Conservation (phyloP, 352 stramenopile genomes). For the Globisporangium spinosum region DNA sequence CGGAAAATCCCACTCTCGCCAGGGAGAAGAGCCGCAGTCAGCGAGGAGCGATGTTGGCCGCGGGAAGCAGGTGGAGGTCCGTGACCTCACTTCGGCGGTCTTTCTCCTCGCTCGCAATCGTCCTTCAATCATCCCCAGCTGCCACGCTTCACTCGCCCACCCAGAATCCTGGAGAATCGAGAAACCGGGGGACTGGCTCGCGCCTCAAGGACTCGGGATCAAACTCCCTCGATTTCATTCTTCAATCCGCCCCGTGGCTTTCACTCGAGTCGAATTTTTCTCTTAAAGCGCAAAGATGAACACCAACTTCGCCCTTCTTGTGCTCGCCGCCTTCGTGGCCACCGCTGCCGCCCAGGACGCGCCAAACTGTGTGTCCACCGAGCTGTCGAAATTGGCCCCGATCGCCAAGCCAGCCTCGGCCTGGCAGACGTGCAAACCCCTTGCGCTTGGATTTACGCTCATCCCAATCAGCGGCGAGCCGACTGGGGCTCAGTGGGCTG, state of each 20-base stretch:
- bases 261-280: neutral
- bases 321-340: neutral
- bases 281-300: neutral
- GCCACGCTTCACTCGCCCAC: neutral
- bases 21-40: neutral
- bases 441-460: neutral
- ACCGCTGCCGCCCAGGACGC: neutral
- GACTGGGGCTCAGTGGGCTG: neutral
- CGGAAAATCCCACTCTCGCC: neutral
- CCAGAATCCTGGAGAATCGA: neutral
- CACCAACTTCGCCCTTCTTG: neutral
- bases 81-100: neutral
- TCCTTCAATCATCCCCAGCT: neutral
- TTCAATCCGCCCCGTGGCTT: neutral
- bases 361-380: neutral
- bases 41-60: no score
- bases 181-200: no score
- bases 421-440: neutral
- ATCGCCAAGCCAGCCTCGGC: neutral
- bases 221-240: neutral
- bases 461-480: slow-evolving; percentile 3
- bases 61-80: neutral
- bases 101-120: neutral
- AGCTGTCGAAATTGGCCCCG: neutral
- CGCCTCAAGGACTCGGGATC: neutral